phyloP scores from a whole-genome alignment of 306 rosid species.

The Castanea mollissima region DNA sequence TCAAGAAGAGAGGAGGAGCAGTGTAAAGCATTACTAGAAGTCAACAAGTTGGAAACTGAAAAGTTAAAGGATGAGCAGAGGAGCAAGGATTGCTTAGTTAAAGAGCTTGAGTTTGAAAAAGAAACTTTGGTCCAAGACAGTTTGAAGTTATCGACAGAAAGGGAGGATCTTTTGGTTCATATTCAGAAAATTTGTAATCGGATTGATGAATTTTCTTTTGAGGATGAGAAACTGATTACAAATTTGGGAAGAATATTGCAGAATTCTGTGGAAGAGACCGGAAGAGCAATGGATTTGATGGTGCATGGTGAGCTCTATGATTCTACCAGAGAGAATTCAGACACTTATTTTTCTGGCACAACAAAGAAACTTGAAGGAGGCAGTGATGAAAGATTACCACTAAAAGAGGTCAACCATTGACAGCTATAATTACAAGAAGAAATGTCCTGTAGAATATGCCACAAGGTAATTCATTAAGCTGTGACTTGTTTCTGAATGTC shows the following conservation, averaged over 20 bases:
- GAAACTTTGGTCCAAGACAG: conserved; percentile 38
- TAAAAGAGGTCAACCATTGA: conserved; percentile 56
- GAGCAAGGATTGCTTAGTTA: conserved; percentile 23
- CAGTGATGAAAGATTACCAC: conserved; percentile 45
- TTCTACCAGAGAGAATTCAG: conserved; percentile 34
- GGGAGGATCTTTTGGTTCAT: conserved; percentile 36
- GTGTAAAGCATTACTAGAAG: conserved; percentile 42
- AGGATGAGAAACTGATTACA: conserved; percentile 40
- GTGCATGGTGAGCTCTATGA: conserved; percentile 26
- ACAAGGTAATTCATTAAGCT: conserved; percentile 17
- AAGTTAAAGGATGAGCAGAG: conserved; percentile 33
- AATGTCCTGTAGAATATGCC: conserved; percentile 21
- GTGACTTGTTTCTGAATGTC: neutral
- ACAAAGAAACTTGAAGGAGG: conserved; percentile 35
- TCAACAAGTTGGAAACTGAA: conserved; percentile 42
- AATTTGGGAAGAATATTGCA: conserved; percentile 33
- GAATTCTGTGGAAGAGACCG: conserved; percentile 33
- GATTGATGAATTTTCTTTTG: conserved; percentile 40
- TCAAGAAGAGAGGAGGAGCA: conserved; percentile 34
- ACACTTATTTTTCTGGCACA: conserved; percentile 21
- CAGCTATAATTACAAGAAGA: conserved; percentile 23
- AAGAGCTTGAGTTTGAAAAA: conserved; percentile 42
- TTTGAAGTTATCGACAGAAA: conserved; percentile 35
- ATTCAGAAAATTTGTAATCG: conserved; percentile 31
- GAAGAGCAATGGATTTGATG: conserved; percentile 20